Base-by-base conservation (phyloP, 2,329 filamentous ascomycete species). In the Fusarium luffae region DNA sequence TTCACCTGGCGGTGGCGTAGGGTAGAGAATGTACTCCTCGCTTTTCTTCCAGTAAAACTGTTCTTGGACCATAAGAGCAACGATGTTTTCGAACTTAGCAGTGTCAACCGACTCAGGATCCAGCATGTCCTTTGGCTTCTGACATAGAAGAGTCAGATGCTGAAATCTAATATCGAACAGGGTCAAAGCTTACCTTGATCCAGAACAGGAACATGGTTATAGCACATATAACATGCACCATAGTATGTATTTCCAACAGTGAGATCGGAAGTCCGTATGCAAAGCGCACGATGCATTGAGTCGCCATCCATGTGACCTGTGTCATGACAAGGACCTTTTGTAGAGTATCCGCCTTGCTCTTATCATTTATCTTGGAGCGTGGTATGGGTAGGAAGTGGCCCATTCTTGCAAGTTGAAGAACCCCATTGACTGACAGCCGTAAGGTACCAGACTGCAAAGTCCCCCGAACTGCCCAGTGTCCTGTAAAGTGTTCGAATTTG, bases 121-220 rank as follows among this genome's bases (percentile, higher is more conserved):
- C 2, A 37, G 34, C 16, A 37, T 37, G 9, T 37, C 34, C 5
- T 37, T 37, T 0, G 34, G 34, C 9, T 37, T 37, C 34, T 37
- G 4, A 11, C 2, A 37, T 4, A 10, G 34, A 37, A 4, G 3
- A 11, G 34, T 37, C 9, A 37, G 34, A n/a, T 11, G 6, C 16
- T 5, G 4, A 5, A 9, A 16, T 18, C 7, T 34, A 4, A 2
- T 18, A 10, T 0, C 0, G 1, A 9, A 34, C 7, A 34, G 7
- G 7, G 16, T 5, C 1, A 10, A 3, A 34, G 1, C 32, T n/a
- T n/a, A n/a, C 34, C 34, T 37, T 37, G 0, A 37, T 37, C 34
- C 34, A 37, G 2, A 37, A 37, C 2, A 37, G 1, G 0, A 37
- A 37, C 34, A 37, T 37, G 2, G 34, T 37, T 9, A 37, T 37